Evolutionary conservation across 2,329 filamentous ascomycete species (phyloP).

Genomic region (Fusarium euwallaceae): DNA sequence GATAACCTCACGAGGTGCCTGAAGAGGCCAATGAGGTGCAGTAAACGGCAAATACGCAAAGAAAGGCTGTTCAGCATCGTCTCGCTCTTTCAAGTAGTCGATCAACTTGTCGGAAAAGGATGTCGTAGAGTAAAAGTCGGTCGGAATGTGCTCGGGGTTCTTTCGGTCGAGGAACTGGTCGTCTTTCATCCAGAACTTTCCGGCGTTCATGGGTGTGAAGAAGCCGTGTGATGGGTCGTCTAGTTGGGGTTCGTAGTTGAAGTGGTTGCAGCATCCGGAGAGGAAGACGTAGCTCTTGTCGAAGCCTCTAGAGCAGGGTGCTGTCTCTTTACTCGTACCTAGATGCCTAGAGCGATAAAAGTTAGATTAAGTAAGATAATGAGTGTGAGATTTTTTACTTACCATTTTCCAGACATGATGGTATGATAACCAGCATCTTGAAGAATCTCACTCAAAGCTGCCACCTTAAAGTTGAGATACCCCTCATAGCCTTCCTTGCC

Average conservation of each 20-base stretch:
- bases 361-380: background rate
- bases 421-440: slow-evolving; percentile 1
- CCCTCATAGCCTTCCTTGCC: background rate
- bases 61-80: background rate
- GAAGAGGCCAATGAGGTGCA: background rate
- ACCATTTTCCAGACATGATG: slow-evolving; percentile 47
- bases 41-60: background rate
- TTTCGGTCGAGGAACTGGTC: slow-evolving; percentile 52
- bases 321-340: slow-evolving; percentile 20
- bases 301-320: slow-evolving; percentile 51
- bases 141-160: slow-evolving; percentile 54
- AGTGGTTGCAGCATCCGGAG: slow-evolving; percentile 64
- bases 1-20: background rate
- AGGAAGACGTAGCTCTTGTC: slow-evolving; percentile 58
- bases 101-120: slow-evolving; percentile 66
- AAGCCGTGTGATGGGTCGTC: slow-evolving; percentile 27
- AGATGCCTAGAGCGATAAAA: slow-evolving; percentile 25
- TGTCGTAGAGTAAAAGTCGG: slow-evolving; percentile 66
- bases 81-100: slow-evolving; percentile 58
- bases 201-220: slow-evolving; percentile 8
- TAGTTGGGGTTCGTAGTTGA: slow-evolving; percentile 62
- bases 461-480: background rate
- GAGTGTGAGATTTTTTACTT: too few species aligned
- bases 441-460: background rate
- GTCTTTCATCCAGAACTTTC: slow-evolving; percentile 57